Conservation (phyloP, 2,329 filamentous ascomycete genomes). For the Diplodia sapinea region DNA sequence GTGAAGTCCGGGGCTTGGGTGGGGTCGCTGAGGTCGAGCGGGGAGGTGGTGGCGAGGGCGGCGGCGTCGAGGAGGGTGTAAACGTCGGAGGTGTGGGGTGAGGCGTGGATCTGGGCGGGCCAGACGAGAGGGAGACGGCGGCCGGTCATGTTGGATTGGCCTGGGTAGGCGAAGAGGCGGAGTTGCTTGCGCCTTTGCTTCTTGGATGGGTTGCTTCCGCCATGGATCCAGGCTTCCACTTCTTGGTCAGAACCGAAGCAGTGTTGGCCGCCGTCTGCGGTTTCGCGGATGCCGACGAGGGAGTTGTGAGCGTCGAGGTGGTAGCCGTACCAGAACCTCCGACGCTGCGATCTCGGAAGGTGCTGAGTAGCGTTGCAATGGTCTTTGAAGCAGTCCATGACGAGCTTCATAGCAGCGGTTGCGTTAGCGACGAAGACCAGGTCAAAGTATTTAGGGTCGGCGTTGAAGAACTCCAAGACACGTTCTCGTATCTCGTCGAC, state of each 20-base stretch:
- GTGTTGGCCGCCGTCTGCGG: constrained; percentile 64
- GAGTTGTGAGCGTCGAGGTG: constrained; percentile 88
- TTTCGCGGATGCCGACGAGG: constrained; percentile 76
- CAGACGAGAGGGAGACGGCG: constrained; percentile 74
- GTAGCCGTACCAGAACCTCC: constrained; percentile 77
- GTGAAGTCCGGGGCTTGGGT: constrained; percentile 75
- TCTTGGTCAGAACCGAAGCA: constrained; percentile 70
- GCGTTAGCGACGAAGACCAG: constrained; percentile 91
- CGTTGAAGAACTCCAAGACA: constrained; percentile 77
- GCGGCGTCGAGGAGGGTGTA: constrained; percentile 86
- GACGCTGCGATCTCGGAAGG: constrained; percentile 49
- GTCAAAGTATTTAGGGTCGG: constrained; percentile 81
- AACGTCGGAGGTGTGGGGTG: constrained; percentile 41
- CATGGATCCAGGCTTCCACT: constrained; percentile 68
- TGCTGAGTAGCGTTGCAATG: constrained; percentile 64
- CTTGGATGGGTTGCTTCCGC: constrained; percentile 36
- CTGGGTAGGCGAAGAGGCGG: constrained; percentile 80
- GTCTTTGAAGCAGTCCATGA: constrained; percentile 76
- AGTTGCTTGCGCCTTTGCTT: constrained; percentile 53
- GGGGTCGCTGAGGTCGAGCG: constrained; percentile 71
- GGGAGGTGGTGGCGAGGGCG: constrained; percentile 76
- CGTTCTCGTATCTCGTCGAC: constrained; percentile 63
- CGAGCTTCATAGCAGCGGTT: constrained; percentile 87
- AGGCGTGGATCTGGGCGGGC: constrained; percentile 55
- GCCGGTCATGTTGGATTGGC: constrained; percentile 93